Conservation (phyloP, 1,139 yeast species). For the Suhomyces guaymorum region DNA sequence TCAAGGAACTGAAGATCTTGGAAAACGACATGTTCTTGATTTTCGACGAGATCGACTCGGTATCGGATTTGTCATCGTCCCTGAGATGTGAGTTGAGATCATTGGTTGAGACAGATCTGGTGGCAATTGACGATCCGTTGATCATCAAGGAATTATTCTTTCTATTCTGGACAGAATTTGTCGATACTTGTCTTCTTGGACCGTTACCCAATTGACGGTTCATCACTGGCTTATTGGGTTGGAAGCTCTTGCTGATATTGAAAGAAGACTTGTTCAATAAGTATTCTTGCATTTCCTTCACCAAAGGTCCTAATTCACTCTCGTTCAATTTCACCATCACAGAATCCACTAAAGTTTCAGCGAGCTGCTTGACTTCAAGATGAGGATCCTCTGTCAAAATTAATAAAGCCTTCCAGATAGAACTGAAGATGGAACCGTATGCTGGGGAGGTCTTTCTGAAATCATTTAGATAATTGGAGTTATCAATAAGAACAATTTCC, state of each 20-base stretch:
- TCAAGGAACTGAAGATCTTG: constrained; percentile 45
- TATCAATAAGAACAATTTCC: constrained; percentile 68
- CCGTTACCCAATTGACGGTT: constrained; percentile 27
- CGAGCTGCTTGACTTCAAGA: constrained; percentile 71
- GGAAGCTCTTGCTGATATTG: constrained; percentile 44
- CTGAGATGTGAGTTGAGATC: constrained; percentile 19
- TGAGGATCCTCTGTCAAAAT: constrained; percentile 89
- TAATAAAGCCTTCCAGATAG: constrained; percentile 83
- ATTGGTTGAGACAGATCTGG: constrained; percentile 38
- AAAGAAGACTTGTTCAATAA: constrained; percentile 53
- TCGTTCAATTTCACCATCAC: constrained; percentile 66
- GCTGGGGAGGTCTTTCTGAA: constrained; percentile 67
- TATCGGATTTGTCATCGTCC: constrained; percentile 27
- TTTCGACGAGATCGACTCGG: constrained; percentile 40
- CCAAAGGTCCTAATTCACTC: constrained; percentile 66
- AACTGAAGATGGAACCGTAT: constrained; percentile 82
- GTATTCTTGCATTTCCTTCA: constrained; percentile 64
- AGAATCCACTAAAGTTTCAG: constrained; percentile 74
- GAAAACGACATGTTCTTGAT: constrained; percentile 43
- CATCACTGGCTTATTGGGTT: constrained; percentile 35
- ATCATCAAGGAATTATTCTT: constrained; percentile 29
- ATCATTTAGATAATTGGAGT: constrained; percentile 58
- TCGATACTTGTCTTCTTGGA: constrained; percentile 34
- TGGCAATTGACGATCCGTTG: constrained; percentile 31
- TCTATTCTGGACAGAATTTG: constrained; percentile 34